Base-by-base conservation (phyloP, 495 filamentous ascomycete genomes). In the Penicillium turbatum region DNA sequence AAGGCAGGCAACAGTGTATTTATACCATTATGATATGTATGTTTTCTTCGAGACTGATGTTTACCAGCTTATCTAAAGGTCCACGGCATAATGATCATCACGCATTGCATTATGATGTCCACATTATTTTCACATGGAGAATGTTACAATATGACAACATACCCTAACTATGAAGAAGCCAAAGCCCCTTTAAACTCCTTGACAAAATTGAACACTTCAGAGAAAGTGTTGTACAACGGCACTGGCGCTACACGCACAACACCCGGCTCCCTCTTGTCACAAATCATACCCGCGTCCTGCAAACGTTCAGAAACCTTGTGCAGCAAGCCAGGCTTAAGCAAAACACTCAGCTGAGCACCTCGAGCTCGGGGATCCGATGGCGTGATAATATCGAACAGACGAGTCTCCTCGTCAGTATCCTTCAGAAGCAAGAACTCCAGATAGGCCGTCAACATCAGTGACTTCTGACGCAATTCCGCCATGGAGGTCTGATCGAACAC, bases 181-280 rank as follows among this genome's bases (percentile, higher is more conserved):
- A 76, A 43, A 8, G 73, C 69, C 13, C 55, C 54, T 57, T 65
- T 69, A 37, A 76, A 65, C n/a, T 64, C 79, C 54, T 81, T 61
- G 5, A 87, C 84, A 71, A 97, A 97, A 3, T 66, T 62, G 68
- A 82, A 88, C 7, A 89, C 86, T 64, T 98, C 93, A 42, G 67
- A 71, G 64, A 85, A 96, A 1, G 77, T 84, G 72, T 96, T 97
- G 68, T 96, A 98, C 44, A 97, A 61, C 30, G 93, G 92, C 45
- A 85, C 82, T 0, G 93, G 93, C n/a, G 92, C 91, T 4, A 95
- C 89, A n/a, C 93, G 79, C 9, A 98, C 81, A 34, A 98, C 93
- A 70, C 92, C 85, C n/a, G 93, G 93, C 65, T 83, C 82, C 49
- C 93, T 75, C 79, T 97, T 90, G 64, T 97, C 93, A 39, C 92